Evolutionary conservation across 192 early-diverging fungal species (phyloP).

Genomic region (Obelidium mucronatum): DNA sequence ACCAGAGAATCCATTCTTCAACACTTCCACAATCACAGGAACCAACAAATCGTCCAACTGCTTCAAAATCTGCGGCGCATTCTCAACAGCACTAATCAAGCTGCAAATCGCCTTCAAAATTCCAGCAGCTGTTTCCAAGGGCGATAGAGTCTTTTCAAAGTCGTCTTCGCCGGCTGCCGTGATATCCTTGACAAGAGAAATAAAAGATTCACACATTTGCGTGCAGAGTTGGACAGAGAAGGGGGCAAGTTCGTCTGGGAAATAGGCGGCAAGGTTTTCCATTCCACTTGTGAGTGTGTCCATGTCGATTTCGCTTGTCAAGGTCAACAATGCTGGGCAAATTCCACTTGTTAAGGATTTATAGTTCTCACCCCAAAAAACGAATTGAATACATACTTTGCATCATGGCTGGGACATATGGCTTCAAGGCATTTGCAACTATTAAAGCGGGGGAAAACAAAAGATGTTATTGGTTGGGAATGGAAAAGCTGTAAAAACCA

Average conservation of each 20-base stretch:
- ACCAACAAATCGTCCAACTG: slow-evolving; percentile 81
- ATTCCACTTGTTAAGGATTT: too few relatives aligned
- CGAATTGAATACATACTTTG: slow-evolving; percentile 58
- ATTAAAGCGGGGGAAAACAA: slow-evolving; percentile 25
- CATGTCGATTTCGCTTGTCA: slow-evolving; percentile 94
- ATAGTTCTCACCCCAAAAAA: slow-evolving; percentile 6
- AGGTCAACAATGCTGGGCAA: slow-evolving; percentile 70
- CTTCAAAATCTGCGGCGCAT: slow-evolving; percentile 77
- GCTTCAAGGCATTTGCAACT: slow-evolving; percentile 77
- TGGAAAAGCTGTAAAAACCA: neutral
- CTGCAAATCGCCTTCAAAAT: slow-evolving; percentile 86
- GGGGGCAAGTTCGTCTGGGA: slow-evolving; percentile 88
- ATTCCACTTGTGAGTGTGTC: slow-evolving; percentile 87
- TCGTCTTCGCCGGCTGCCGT: slow-evolving; percentile 58
- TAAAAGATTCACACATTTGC: slow-evolving; percentile 86
- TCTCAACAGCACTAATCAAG: slow-evolving; percentile 83
- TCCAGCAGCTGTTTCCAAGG: slow-evolving; percentile 38
- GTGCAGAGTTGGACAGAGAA: slow-evolving; percentile 90
- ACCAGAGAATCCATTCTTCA: slow-evolving; percentile 78
- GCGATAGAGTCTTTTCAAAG: slow-evolving; percentile 34
- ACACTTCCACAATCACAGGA: slow-evolving; percentile 79
- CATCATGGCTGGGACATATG: slow-evolving; percentile 87
- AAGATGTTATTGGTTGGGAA: neutral
- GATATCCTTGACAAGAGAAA: slow-evolving; percentile 82
- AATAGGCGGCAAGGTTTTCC: slow-evolving; percentile 91